phyloP scores from a whole-genome alignment of 2,329 filamentous ascomycete species.

The Aureobasidium namibiae region DNA sequence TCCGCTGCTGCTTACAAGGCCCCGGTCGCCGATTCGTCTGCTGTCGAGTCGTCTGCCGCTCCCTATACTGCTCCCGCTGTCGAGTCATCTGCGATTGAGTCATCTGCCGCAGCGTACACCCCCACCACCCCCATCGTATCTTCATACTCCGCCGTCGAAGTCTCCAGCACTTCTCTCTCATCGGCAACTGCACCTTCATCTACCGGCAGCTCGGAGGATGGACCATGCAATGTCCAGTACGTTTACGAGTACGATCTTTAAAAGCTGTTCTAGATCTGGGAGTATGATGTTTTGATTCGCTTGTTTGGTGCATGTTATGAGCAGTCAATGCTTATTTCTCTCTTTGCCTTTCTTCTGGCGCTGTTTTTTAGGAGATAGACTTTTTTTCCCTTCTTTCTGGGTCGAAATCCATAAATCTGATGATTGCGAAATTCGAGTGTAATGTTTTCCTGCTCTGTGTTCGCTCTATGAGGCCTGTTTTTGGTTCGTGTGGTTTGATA shows the following conservation, averaged over 20 bases:
- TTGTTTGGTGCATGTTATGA: too few species aligned
- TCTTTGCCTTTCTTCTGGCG: too few species aligned
- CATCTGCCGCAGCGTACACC: background rate
- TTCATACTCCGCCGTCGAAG: background rate
- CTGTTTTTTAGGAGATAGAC: too few species aligned
- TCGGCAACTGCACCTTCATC: background rate
- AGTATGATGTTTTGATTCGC: background rate
- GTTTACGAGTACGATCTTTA: constrained; percentile 18
- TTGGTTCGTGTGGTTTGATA: too few species aligned
- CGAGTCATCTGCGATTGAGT: background rate
- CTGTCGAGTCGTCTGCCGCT: background rate
- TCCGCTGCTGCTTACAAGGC: background rate
- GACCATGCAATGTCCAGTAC: constrained; percentile 18
- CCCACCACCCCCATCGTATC: background rate
- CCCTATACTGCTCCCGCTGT: background rate
- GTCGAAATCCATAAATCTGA: too few species aligned
- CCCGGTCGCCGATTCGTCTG: too few species aligned
- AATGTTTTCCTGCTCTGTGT: too few species aligned
- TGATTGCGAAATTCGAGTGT: too few species aligned
- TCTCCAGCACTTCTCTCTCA: background rate
- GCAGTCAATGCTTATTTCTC: too few species aligned
- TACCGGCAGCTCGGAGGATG: background rate
- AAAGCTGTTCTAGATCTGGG: background rate
- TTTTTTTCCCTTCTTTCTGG: too few species aligned
- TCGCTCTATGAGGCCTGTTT: too few species aligned